These are phyloP conservation scores for Verticillium nonalfalfae DNA, from an alignment of 2,329 filamentous ascomycete species.

Conservation along the genomic window DNA sequence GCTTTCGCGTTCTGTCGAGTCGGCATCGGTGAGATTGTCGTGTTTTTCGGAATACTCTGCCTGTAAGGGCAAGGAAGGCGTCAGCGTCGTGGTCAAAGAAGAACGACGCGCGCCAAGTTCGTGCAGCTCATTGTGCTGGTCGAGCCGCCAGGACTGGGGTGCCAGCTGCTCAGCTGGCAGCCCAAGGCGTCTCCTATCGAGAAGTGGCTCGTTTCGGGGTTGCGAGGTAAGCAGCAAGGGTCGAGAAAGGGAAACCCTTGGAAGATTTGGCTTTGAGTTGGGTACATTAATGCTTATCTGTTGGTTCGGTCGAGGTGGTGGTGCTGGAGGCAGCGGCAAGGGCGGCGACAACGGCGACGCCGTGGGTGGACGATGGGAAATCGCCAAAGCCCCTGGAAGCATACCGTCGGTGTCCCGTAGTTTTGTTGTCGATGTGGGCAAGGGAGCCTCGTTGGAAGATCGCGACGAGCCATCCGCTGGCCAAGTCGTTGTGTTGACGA, in stretches of 20 bases:
- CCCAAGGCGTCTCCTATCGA: too few species aligned
- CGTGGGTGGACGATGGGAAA: neutral
- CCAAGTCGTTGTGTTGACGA: neutral
- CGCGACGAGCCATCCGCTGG: neutral
- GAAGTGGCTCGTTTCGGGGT: too few species aligned
- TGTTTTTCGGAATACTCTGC: neutral
- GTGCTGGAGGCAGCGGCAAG: neutral
- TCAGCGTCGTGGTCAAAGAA: neutral
- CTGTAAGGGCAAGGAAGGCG: neutral
- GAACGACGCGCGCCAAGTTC: neutral
- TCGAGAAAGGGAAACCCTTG: too few species aligned
- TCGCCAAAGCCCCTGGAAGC: neutral
- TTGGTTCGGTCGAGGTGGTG: neutral
- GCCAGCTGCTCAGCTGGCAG: too few species aligned
- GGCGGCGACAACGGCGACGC: neutral
- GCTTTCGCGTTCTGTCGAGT: neutral
- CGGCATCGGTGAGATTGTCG: neutral
- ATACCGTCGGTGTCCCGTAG: neutral
- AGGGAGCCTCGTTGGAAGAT: neutral
- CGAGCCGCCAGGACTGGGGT: neutral
- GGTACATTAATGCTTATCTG: neutral
- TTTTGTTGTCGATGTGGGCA: neutral
- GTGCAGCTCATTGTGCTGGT: neutral
- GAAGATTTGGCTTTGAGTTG: neutral
- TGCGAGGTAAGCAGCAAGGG: too few species aligned